Evolutionary conservation across 306 rosid genomes (phyloP).

Genomic region (Trichosanthes cucumerina): DNA sequence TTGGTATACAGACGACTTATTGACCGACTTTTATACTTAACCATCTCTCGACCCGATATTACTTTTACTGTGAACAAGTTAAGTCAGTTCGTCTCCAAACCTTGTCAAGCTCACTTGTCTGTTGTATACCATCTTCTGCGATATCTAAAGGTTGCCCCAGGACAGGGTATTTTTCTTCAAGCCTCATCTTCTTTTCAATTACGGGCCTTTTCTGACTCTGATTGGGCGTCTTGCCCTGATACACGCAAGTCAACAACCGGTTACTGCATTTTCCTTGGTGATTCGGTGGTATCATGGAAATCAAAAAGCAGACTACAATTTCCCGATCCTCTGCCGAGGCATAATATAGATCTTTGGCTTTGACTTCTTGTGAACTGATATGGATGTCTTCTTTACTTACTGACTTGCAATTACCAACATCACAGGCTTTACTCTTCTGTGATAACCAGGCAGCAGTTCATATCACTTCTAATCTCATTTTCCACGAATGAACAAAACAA

Average conservation of each 20-base stretch:
- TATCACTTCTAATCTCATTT: not conserved
- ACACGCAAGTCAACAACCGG: not conserved
- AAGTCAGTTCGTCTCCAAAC: not conserved
- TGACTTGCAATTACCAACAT: not conserved
- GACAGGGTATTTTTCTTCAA: not conserved
- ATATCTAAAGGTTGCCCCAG: not conserved
- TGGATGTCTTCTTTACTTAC: not conserved
- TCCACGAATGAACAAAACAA: not conserved
- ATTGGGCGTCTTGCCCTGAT: not conserved
- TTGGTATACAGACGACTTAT: too few species aligned
- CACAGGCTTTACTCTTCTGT: not conserved
- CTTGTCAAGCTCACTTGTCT: rapidly evolving
- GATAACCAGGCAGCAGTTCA: not conserved
- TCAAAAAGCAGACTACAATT: not conserved
- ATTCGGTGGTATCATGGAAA: not conserved
- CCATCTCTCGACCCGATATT: too few species aligned
- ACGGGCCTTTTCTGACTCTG: not conserved
- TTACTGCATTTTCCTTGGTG: not conserved
- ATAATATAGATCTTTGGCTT: too few species aligned
- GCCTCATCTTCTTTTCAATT: not conserved
- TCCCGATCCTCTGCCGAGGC: too few species aligned
- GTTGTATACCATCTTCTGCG: not conserved
- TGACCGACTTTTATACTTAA: too few species aligned
- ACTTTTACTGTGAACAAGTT: too few species aligned
- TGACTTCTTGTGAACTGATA: not conserved